Evolutionary conservation across 257 asterid genomes (phyloP).

Genomic region (Salvia miltiorrhiza): DNA sequence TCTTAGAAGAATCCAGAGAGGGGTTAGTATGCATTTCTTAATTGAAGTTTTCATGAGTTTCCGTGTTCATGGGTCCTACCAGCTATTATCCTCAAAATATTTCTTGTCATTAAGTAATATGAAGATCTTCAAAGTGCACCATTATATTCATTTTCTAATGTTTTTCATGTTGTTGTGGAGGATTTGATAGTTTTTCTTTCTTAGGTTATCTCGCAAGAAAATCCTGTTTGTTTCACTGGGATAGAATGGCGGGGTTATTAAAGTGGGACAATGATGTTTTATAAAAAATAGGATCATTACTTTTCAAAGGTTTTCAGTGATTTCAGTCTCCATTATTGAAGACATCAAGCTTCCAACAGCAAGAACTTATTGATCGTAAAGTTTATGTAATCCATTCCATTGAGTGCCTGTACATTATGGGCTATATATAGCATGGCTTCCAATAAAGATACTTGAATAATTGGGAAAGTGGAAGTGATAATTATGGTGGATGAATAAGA

Average conservation of each 20-base stretch:
- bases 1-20: conserved; percentile 93
- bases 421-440: neutral
- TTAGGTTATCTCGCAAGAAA: neutral
- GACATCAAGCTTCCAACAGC: neutral
- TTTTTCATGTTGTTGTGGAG: neutral
- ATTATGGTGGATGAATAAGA: conserved; percentile 4
- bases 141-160: neutral
- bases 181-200: neutral
- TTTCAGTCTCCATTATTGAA: neutral
- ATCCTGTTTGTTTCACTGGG: neutral
- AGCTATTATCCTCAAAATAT: neutral
- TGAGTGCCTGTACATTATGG: neutral
- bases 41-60: conserved; percentile 6
- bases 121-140: neutral
- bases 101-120: neutral
- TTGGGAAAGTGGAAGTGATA: neutral
- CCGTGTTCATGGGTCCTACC: neutral
- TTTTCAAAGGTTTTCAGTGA: neutral
- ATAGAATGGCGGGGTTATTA: neutral
- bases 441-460: neutral
- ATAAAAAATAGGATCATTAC: neutral
- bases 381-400: conserved; percentile 2
- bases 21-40: conserved; percentile 48
- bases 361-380: conserved; percentile 1
- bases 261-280: neutral